phyloP scores from a whole-genome alignment of 129 eudicot genomes.

The Tanacetum coccineum region DNA sequence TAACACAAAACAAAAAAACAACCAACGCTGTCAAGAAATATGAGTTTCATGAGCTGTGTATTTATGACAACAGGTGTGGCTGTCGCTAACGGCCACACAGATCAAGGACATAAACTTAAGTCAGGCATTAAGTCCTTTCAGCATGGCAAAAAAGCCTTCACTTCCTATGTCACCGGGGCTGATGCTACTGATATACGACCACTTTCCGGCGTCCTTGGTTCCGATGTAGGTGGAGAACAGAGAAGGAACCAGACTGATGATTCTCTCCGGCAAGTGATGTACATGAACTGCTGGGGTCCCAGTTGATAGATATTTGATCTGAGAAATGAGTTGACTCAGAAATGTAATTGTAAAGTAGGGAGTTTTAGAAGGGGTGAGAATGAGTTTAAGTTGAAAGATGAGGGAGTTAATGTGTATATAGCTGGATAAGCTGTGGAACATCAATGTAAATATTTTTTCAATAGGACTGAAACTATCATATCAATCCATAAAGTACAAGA shows the following conservation, averaged over 20 bases:
- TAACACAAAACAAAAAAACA: neutral
- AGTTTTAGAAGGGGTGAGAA: neutral
- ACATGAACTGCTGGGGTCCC: constrained; percentile 74
- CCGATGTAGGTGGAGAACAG: constrained; percentile 36
- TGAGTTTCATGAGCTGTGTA: constrained; percentile 40
- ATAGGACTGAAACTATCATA: neutral
- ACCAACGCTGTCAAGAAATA: neutral
- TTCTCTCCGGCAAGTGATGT: constrained; percentile 70
- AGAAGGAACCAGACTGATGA: constrained; percentile 51
- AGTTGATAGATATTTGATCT: constrained; percentile 25
- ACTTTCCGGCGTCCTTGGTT: constrained; percentile 25
- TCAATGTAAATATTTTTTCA: constrained; percentile 25
- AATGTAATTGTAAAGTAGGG: constrained; percentile 1
- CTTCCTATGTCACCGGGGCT: constrained; percentile 15
- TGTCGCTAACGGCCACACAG: constrained; percentile 47
- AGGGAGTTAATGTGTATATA: constrained; percentile 18
- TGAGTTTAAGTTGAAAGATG: constrained; percentile 15
- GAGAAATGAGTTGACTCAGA: constrained; percentile 29
- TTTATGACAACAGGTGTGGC: constrained; percentile 46
- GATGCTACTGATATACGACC: constrained; percentile 40
- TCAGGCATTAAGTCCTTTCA: constrained; percentile 35
- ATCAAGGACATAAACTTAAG: constrained; percentile 36
- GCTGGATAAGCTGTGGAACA: constrained; percentile 10
- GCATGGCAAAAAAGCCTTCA: constrained; percentile 34
- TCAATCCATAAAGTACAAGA: neutral